Evolutionary conservation across 495 filamentous ascomycete species (phyloP).

Genomic region (Hapsidospora chrysogenum): DNA sequence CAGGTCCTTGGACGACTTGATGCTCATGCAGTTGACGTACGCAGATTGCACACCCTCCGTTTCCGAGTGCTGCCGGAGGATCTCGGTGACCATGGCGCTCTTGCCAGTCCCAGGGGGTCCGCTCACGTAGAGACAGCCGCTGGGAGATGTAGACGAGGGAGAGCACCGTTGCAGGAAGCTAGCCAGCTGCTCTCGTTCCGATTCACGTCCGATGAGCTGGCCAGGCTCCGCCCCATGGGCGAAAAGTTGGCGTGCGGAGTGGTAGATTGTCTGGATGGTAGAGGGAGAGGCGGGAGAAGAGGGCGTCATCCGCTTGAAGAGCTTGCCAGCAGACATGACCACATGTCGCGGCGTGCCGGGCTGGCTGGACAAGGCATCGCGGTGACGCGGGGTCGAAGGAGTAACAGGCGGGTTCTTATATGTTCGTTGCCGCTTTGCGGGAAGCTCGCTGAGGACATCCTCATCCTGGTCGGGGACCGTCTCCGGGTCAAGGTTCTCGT

Average conservation of each 20-base stretch:
- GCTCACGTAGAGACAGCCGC: conserved; percentile 89
- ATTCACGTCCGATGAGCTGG: conserved; percentile 65
- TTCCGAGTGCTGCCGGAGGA: conserved; percentile 40
- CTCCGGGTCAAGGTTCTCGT: conserved; percentile 38
- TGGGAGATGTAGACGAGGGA: conserved; percentile 29
- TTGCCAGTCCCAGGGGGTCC: conserved; percentile 95
- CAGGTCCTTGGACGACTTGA: conserved; percentile 68
- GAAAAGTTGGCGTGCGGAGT: conserved; percentile 75
- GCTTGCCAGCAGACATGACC: conserved; percentile 30
- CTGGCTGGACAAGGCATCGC: conserved; percentile 29
- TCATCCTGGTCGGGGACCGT: conserved; percentile 16
- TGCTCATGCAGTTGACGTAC: conserved; percentile 92
- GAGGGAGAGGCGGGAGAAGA: conserved; percentile 47
- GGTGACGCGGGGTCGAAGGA: conserved; percentile 44
- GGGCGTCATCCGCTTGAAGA: conserved; percentile 36
- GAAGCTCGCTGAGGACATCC: conserved; percentile 2
- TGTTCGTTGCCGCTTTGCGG: conserved; percentile 2
- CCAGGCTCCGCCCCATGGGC: conserved; percentile 58
- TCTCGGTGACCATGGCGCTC: conserved; percentile 74
- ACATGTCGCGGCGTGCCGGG: conserved; percentile 28
- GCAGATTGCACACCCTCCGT: conserved; percentile 24
- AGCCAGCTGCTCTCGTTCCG: conserved; percentile 54
- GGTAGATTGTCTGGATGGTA: conserved; percentile 56
- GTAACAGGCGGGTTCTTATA: conserved; percentile 31
- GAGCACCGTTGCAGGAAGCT: conserved; percentile 52